These are phyloP conservation scores for Pestalotiopsis sp. DNA, from an alignment of 2,329 filamentous ascomycete species.

Conservation along the genomic window DNA sequence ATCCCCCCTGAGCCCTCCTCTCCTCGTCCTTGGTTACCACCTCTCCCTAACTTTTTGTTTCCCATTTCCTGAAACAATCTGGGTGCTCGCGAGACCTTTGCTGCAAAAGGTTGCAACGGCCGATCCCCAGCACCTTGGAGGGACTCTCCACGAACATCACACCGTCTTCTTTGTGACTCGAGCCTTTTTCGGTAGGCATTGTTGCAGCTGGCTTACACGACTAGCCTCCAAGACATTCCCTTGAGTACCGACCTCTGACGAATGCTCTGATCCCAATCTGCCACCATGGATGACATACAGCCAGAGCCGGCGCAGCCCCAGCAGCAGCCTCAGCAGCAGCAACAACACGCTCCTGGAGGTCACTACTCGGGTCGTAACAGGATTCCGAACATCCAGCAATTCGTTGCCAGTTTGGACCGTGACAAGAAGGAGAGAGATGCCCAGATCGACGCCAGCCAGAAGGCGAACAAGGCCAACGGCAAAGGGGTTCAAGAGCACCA, in stretches of 20 bases:
- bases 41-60: neutral
- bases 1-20: neutral
- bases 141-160: neutral
- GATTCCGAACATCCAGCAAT: conserved; percentile 85
- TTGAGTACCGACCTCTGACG: neutral
- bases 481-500: conserved; percentile 44
- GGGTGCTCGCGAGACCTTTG: neutral
- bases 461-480: conserved; percentile 36
- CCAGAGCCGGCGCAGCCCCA: too few species aligned
- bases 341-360: conserved; percentile 28
- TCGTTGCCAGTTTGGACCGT: conserved; percentile 76
- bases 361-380: conserved; percentile 85
- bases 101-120: neutral
- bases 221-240: neutral
- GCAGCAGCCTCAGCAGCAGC: conserved; percentile 25
- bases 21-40: neutral
- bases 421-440: conserved; percentile 79
- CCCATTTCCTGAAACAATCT: neutral
- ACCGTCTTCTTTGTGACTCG: neutral
- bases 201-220: neutral
- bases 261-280: neutral
- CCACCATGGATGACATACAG: neutral
- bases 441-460: conserved; percentile 64
- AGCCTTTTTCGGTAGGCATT: neutral
- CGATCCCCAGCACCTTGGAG: neutral